These are phyloP conservation scores for Solanum aculeatissimum DNA, from an alignment of 305 asterid species.

Conservation along the genomic window DNA sequence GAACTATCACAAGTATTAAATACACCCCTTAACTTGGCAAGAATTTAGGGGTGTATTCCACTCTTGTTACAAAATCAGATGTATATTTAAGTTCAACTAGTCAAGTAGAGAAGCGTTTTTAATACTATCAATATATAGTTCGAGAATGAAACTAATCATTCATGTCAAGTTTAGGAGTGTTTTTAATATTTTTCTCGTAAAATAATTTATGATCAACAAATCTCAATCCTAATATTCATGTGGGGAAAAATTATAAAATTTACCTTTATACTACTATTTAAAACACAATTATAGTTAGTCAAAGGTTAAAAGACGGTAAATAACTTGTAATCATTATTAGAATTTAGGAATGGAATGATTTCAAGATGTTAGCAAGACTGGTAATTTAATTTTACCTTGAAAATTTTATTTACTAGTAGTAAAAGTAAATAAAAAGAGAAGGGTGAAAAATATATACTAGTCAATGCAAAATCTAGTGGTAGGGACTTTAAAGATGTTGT, in stretches of 20 bases:
- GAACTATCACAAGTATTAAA: too few relatives aligned
- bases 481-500: not conserved
- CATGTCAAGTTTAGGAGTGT: too few relatives aligned
- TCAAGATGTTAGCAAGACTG: not conserved
- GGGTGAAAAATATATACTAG: not conserved
- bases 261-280: not conserved
- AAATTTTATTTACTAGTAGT: not conserved
- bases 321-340: not conserved
- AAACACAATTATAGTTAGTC: not conserved
- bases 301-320: not conserved
- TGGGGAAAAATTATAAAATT: not conserved
- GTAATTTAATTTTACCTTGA: not conserved
- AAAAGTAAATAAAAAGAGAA: not conserved
- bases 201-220: too few relatives aligned
- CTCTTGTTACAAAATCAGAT: too few relatives aligned
- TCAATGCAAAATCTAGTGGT: slow-evolving; percentile 3
- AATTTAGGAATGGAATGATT: not conserved
- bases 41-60: too few relatives aligned
- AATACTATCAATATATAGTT: too few relatives aligned
- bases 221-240: too few relatives aligned
- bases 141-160: too few relatives aligned
- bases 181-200: too few relatives aligned
- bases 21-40: too few relatives aligned
- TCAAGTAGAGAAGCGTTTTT: too few relatives aligned
- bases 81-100: too few relatives aligned